These are phyloP conservation scores for Tetracentron sinense DNA, from an alignment of 164 flowering plant genomes.

Conservation along the genomic window DNA sequence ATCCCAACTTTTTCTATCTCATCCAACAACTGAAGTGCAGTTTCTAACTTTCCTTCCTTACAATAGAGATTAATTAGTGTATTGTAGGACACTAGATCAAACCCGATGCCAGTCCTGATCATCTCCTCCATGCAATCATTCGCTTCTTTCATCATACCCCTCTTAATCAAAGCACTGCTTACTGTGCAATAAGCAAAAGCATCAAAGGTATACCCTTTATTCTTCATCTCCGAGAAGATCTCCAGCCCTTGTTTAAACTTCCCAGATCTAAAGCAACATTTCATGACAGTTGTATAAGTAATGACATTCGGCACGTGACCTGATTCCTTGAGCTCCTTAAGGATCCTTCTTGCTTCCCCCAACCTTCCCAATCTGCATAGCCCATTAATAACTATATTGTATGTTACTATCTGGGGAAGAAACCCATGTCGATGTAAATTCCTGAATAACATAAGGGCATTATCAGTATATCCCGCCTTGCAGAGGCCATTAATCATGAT, in stretches of 20 bases:
- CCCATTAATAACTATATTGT: slow-evolving; percentile 77
- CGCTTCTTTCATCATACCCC: slow-evolving; percentile 55
- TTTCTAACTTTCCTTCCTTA: slow-evolving; percentile 57
- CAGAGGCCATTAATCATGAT: slow-evolving; percentile 77
- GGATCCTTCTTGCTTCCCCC: slow-evolving; percentile 38
- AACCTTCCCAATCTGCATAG: slow-evolving; percentile 57
- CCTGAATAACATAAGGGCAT: slow-evolving; percentile 69
- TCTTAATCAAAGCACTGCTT: slow-evolving; percentile 52
- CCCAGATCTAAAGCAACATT: slow-evolving; percentile 50
- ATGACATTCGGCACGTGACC: slow-evolving; percentile 55
- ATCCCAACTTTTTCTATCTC: slow-evolving; percentile 58
- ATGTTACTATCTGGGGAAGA: slow-evolving; percentile 50
- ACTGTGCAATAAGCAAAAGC: slow-evolving; percentile 66
- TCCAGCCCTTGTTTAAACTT: slow-evolving; percentile 52
- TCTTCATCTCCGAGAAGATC: slow-evolving; percentile 58
- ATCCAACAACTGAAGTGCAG: slow-evolving; percentile 45
- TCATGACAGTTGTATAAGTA: slow-evolving; percentile 80
- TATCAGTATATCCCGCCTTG: slow-evolving; percentile 44
- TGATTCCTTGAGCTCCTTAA: slow-evolving; percentile 47
- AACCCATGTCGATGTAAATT: slow-evolving; percentile 48
- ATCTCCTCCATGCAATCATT: slow-evolving; percentile 41
- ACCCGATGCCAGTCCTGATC: slow-evolving; percentile 41
- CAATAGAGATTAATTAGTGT: slow-evolving; percentile 57
- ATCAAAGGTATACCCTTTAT: slow-evolving; percentile 67
- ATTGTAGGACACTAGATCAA: slow-evolving; percentile 69